Base-by-base conservation (phyloP, 805 yeast genomes). In the Scheffersomyces spartinae region DNA sequence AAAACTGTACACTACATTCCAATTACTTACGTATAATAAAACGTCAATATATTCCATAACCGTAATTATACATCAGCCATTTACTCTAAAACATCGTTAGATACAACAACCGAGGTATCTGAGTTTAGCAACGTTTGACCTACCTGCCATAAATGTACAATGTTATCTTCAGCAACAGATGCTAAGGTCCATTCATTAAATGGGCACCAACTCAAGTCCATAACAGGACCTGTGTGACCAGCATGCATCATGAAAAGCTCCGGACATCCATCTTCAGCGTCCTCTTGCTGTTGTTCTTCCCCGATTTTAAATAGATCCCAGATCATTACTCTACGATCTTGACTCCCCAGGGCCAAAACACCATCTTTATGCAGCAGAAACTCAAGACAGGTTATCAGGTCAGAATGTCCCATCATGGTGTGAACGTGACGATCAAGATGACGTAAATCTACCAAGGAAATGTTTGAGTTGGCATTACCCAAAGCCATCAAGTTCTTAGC, bases 171-270 rank as follows among this genome's bases (percentile, higher is more conserved):
- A 1, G 75, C 70, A 23, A 67, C 68, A 18, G 81, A 66, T 0
- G 80, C 83, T 29, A 79, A 41, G 19, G 81, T 65, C 86, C 88
- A 81, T n/a, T 81, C 81, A 30, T 73, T 63, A 37, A 61, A 71
- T 5, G 75, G 73, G 42, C 74, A 77, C 63, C 82, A 74, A 17
- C 74, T 66, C 36, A 81, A 60, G 45, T 81, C 94, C 21, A 75
- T 73, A 10, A 81, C 75, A 5, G 77, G 63, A 10, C 83, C 77
- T 11, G 85, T 75, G 44, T 84, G 94, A 12, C 95, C 95, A 19
- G 93, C 94, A 45, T 84, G 95, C 76, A 84, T 79, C 85, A 83
- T 79, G 39, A 83, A 59, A 18, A 84, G 52, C 47, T 84, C 95
- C 4, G 94, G 88, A 15, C 79, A 79, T 20, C 94, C 95, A 42